phyloP scores from a whole-genome alignment of 2,329 filamentous ascomycete species.

The Colletotrichum spaethianum region DNA sequence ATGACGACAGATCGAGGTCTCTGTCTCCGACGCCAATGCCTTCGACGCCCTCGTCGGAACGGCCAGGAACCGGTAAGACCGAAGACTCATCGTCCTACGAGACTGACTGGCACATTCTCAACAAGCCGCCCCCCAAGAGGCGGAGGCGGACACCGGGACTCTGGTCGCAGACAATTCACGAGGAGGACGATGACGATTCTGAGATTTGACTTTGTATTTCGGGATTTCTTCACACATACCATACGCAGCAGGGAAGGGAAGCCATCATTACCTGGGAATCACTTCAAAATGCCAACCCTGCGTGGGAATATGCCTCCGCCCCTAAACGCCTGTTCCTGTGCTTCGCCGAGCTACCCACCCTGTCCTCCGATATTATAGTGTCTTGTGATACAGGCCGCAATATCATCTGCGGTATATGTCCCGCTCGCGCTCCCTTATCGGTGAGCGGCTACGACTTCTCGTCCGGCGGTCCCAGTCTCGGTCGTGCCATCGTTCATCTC shows the following conservation, averaged over 20 bases:
- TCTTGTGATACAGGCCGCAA: constrained; percentile 14
- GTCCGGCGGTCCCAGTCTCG: constrained; percentile 57
- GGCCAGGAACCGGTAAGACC: constrained; percentile 39
- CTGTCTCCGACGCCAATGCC: constrained; percentile 35
- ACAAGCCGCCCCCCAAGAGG: constrained; percentile 53
- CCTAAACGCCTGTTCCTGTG: constrained; percentile 37
- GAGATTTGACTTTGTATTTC: constrained; percentile 49
- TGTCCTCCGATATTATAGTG: constrained; percentile 11
- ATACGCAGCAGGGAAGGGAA: constrained; percentile 10
- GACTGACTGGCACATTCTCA: constrained; percentile 53
- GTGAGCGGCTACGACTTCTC: constrained; percentile 58
- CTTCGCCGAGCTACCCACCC: constrained; percentile 19
- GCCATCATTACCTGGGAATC: constrained; percentile 30
- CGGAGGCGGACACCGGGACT: constrained; percentile 64
- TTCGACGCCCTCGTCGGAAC: constrained; percentile 54
- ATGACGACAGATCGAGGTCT: constrained; percentile 45
- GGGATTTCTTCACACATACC: constrained; percentile 7
- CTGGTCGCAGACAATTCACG: constrained; percentile 77
- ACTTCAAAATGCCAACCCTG: constrained; percentile 32
- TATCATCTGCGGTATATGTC: constrained; percentile 65
- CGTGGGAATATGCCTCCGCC: constrained; percentile 21
- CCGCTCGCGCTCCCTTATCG: constrained; percentile 54
- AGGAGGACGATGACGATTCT: constrained; percentile 78
- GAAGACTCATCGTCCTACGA: constrained; percentile 51
- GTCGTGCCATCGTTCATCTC: constrained; percentile 50